Evolutionary conservation across 2,329 filamentous ascomycete genomes (phyloP), one percentile per base, ranked within the genome.

Genomic region (Setomelanomma holmii): DNA sequence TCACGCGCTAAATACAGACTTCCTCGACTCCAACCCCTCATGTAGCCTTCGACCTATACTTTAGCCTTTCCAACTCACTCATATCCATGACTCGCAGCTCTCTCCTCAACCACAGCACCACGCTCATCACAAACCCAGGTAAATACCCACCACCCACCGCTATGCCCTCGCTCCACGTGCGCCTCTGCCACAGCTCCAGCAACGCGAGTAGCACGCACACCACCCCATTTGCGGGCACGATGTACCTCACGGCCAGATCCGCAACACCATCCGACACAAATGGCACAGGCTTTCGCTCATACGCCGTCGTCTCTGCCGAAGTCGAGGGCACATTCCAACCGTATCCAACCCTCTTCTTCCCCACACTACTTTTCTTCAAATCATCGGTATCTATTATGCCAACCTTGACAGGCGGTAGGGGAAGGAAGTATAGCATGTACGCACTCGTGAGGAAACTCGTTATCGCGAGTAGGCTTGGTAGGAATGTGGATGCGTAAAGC

Each of bases 21-120:
- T 35, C 33, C 33, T 35, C 33, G 7, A 16, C 14, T 35, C 33
- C 10, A 5, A 14, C 33, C 16, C 3, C 34, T 36, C 34, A 36
- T 16, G 34, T 36, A 36, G 12, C n/a, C 16, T 36, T 36, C 10
- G 34, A 27, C 16, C 73, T 59, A 89, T 36, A 87, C 34, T 56
- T 58, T 65, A 90, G 76, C 47, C 75, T 77, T 42, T 81, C 77
- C 62, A 93, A 73, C 65, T 89, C 88, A 56, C 78, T 86, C 4
- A 89, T 83, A 74, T 92, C 87, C 7, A 92, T 83, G 41, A 85
- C 81, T 3, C 82, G 81, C 82, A 92, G 86, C 66, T 89, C 79
- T 45, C 84, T 75, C 73, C 91, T 86, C 23, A 85, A 84, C 40
- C 83, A 72, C 50, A 91, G 63, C 5, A 86, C 80, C 17, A 89